Percentiles rank a stretch among this genome's conserved stretches.
Conservation (phyloP, 495 filamentous ascomycete genomes). For the Trypethelium eluteriae region DNA sequence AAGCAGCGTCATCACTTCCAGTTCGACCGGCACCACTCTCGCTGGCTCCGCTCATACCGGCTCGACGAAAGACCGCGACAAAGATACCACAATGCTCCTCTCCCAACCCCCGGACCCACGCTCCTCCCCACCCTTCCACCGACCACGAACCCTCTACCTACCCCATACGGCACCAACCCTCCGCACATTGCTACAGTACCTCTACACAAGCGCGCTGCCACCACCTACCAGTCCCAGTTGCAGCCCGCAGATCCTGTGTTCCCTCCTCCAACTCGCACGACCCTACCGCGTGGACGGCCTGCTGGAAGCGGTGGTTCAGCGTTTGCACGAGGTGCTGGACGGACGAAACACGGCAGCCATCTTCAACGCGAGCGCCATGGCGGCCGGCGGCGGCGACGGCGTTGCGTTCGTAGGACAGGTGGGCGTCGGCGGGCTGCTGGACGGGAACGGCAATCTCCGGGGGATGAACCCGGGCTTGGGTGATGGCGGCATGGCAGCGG, state of each 20-base stretch:
- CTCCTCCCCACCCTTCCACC: slow-evolving; percentile 50
- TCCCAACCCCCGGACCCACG: slow-evolving; percentile 44
- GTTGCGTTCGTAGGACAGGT: slow-evolving; percentile 30
- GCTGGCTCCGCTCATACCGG: slow-evolving; percentile 39
- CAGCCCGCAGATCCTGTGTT: slow-evolving; percentile 92
- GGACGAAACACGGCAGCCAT: slow-evolving; percentile 90
- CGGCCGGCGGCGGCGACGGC: slow-evolving; percentile 80
- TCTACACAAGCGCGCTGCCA: slow-evolving; percentile 86
- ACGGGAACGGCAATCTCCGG: slow-evolving; percentile 23
- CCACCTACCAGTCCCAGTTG: slow-evolving; percentile 67
- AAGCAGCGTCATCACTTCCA: slow-evolving; percentile 7
- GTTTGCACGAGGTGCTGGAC: slow-evolving; percentile 83
- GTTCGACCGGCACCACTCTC: slow-evolving; percentile 20
- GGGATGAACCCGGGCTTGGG: slow-evolving; percentile 14
- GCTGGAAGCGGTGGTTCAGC: slow-evolving; percentile 82
- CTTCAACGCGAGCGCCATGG: slow-evolving; percentile 98
- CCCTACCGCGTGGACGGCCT: slow-evolving; percentile 90
- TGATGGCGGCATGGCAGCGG: slow-evolving; percentile 18
- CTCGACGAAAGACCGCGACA: slow-evolving; percentile 3
- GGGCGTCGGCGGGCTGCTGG: slow-evolving; percentile 13
- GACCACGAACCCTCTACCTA: slow-evolving; percentile 82
- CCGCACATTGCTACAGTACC: slow-evolving; percentile 77
- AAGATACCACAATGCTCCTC: slow-evolving; percentile 33
- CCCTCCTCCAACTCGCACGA: slow-evolving; percentile 83
- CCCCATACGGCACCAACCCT: slow-evolving; percentile 86